Conservation (phyloP, 257 asterid genomes). For the Plantago major region DNA sequence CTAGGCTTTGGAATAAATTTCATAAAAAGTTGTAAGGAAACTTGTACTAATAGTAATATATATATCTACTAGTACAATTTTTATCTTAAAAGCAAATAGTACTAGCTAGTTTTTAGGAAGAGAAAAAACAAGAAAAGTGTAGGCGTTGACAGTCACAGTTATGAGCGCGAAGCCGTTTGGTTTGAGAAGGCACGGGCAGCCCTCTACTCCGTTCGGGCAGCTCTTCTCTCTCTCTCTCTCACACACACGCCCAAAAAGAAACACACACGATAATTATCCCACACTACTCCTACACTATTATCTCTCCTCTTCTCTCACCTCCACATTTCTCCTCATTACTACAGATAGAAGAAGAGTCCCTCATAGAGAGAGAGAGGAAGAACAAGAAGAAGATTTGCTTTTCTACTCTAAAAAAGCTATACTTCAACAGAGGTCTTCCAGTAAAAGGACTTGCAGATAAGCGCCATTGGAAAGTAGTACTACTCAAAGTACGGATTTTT, state of each 20-base stretch:
- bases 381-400: background rate
- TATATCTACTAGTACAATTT: too few relatives aligned
- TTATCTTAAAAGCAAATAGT: too few relatives aligned
- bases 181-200: slow-evolving; percentile 44
- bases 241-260: slow-evolving; percentile 57
- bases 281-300: slow-evolving; percentile 9
- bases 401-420: slow-evolving; percentile 6
- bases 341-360: too few relatives aligned
- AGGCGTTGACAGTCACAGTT: slow-evolving; percentile 29
- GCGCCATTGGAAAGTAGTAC: too few relatives aligned
- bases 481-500: too few relatives aligned
- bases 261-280: slow-evolving; percentile 25
- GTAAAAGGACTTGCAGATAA: too few relatives aligned
- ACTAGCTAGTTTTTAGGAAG: too few relatives aligned
- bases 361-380: too few relatives aligned
- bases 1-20: too few relatives aligned
- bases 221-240: slow-evolving; percentile 27
- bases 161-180: slow-evolving; percentile 64
- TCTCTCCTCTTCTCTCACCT: slow-evolving; percentile 31
- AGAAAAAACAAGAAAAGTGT: background rate
- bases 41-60: too few relatives aligned
- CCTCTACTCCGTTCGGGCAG: slow-evolving; percentile 64
- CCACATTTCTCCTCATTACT: slow-evolving; percentile 24
- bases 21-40: too few relatives aligned
- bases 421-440: too few relatives aligned